Conservation (phyloP, 106 monocot species). For the Dactylorhiza incarnata region DNA sequence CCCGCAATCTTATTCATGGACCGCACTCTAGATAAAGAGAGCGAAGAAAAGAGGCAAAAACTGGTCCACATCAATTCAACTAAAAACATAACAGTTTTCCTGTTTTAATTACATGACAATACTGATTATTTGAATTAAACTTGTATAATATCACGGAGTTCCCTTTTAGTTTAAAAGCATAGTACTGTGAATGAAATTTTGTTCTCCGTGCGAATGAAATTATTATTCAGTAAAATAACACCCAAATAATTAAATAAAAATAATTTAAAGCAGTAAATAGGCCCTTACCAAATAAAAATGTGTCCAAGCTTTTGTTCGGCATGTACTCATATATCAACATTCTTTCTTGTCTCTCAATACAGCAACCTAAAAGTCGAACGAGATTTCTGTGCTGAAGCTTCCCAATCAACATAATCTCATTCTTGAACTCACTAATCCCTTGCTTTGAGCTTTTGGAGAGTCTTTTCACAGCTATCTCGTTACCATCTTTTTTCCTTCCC, state of each 20-base stretch:
- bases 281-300: slow-evolving; percentile 20
- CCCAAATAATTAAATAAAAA: slow-evolving; percentile 9
- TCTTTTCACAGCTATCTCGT: slow-evolving; percentile 24
- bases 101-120: too few relatives aligned
- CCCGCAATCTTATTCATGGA: too few relatives aligned
- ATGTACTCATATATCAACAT: slow-evolving; percentile 26
- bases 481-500: slow-evolving; percentile 19
- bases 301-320: slow-evolving; percentile 4
- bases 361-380: slow-evolving; percentile 25
- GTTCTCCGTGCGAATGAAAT: too few relatives aligned
- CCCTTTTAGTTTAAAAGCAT: too few relatives aligned
- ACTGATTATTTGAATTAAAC: too few relatives aligned
- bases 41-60: too few relatives aligned
- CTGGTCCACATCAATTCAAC: too few relatives aligned
- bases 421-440: slow-evolving; percentile 28
- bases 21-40: too few relatives aligned
- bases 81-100: too few relatives aligned
- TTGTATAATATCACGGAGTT: too few relatives aligned
- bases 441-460: slow-evolving; percentile 17
- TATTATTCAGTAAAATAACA: too few relatives aligned
- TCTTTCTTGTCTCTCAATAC: slow-evolving; percentile 22
- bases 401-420: slow-evolving; percentile 25
- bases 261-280: neutral
- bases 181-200: too few relatives aligned
- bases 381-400: slow-evolving; percentile 29